phyloP scores from a whole-genome alignment of 768 basidiomycete species.

The Lactarius evosmus region DNA sequence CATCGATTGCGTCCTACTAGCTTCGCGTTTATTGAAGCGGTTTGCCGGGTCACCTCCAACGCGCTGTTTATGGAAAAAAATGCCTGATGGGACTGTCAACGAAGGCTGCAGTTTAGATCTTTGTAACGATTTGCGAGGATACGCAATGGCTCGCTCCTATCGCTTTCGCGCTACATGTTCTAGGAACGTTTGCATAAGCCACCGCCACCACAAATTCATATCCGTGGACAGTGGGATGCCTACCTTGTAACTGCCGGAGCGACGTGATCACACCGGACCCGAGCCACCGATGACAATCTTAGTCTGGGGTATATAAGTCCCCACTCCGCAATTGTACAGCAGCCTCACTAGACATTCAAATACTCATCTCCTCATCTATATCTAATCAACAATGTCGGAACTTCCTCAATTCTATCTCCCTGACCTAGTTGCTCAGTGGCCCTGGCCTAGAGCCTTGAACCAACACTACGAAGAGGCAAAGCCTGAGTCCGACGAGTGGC shows the following conservation, averaged over 20 bases:
- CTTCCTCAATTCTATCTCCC: slow-evolving; percentile 32
- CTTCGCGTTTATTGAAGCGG: neutral
- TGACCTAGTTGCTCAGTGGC: slow-evolving; percentile 41
- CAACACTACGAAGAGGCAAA: slow-evolving; percentile 37
- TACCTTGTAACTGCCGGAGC: neutral
- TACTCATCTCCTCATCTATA: neutral
- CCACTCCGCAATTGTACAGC: neutral
- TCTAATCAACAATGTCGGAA: neutral
- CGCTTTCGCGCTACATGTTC: neutral
- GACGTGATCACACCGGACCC: neutral
- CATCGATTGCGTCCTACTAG: neutral
- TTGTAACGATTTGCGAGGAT: neutral
- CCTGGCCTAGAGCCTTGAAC: slow-evolving; percentile 43
- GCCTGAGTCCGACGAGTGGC: slow-evolving; percentile 39
- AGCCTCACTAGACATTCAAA: neutral
- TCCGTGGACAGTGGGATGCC: neutral
- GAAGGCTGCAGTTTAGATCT: neutral
- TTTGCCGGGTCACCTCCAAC: neutral
- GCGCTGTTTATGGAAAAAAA: neutral
- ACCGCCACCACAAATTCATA: neutral
- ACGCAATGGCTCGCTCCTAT: neutral
- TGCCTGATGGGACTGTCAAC: neutral
- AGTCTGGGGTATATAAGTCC: neutral
- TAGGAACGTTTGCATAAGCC: no score
- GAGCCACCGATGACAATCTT: neutral